Evolutionary conservation across 2,329 filamentous ascomycete genomes (phyloP).

Genomic region (Waltergamsia citrina): DNA sequence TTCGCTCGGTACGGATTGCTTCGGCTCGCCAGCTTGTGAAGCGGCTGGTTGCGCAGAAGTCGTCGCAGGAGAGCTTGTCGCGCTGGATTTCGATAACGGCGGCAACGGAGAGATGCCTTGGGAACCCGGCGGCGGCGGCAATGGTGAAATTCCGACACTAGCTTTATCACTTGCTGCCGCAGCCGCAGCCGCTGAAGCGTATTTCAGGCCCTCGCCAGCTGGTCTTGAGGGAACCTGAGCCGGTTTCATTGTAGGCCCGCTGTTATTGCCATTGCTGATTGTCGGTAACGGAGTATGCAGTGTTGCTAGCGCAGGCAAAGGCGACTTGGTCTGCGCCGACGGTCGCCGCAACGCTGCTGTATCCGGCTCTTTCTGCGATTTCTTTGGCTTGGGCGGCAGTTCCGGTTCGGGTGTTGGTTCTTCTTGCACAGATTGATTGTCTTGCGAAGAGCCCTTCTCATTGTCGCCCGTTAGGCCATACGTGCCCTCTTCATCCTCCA

Average conservation of each 20-base stretch:
- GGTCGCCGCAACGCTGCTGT: slow-evolving; percentile 53
- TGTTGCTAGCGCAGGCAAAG: slow-evolving; percentile 83
- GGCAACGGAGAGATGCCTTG: slow-evolving; percentile 38
- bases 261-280: slow-evolving; percentile 44
- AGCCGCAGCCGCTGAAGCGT: slow-evolving; percentile 90
- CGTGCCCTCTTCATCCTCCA: slow-evolving; percentile 83
- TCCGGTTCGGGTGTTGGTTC: slow-evolving; percentile 56
- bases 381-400: slow-evolving; percentile 39
- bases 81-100: slow-evolving; percentile 42
- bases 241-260: slow-evolving; percentile 74
- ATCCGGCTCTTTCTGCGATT: slow-evolving; percentile 51
- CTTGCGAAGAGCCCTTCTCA: slow-evolving; percentile 90
- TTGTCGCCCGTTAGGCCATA: slow-evolving; percentile 74
- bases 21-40: slow-evolving; percentile 23
- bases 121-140: slow-evolving; percentile 76
- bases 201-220: slow-evolving; percentile 86
- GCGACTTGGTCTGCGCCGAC: slow-evolving; percentile 89
- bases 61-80: slow-evolving; percentile 43
- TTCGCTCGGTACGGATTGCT: slow-evolving; percentile 9
- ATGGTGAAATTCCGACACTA: slow-evolving; percentile 84
- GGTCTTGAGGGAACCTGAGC: slow-evolving; percentile 76
- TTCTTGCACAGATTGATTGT: slow-evolving; percentile 85
- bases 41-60: slow-evolving; percentile 34
- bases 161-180: slow-evolving; percentile 81
- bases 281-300: slow-evolving; percentile 65